Evolutionary conservation across 2,329 filamentous ascomycete genomes (phyloP), one percentile per base, ranked within the genome.

Genomic region (Aspergillus pseudoviridinutans): DNA sequence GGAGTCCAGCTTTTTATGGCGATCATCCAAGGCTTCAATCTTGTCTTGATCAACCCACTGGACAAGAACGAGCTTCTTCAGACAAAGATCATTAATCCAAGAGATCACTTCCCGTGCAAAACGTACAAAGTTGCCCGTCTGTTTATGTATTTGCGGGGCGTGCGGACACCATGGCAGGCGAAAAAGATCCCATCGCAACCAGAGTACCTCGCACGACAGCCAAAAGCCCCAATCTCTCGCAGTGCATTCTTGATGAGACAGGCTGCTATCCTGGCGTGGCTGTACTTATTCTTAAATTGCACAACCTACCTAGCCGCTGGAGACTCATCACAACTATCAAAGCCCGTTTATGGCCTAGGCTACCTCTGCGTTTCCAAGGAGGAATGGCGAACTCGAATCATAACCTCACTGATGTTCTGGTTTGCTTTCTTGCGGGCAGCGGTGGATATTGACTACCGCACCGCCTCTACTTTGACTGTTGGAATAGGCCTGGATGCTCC

Each of bases 141-240:
- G 0, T 22, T 68, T 8, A 42, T 58, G 5, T 58, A 54, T 24
- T 35, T 56, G 3, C 64, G 67, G 10, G 68, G 61, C 1, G 50
- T 70, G 3, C 56, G 58, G 9, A 69, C 66, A 3, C 52, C 59
- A 24, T 61, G 66, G 53, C 61, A 67, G 12, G 57, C 55, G 9
- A 70, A 64, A 51, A 65, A 65, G 27, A 38, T 59, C 0, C 66
- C 68, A 0, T 10, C 56, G 0, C 61, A 58, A 4, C 64, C 62
- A 27, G 51, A 2, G 7, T 38, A 7, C 14, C 32, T 17, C 32
- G 32, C 14, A 17, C 32, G 6, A 38, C 32, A 38, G 0, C 32
- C 14, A 6, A 38, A 38, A 17, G 14, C 32, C 1, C 14, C 14
- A n/a, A 17, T 38, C 3, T 3, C 32, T 3, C 60, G 63, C 10